phyloP scores from a whole-genome alignment of 176 grass and related monocot species.

The Melocanna baccifera region DNA sequence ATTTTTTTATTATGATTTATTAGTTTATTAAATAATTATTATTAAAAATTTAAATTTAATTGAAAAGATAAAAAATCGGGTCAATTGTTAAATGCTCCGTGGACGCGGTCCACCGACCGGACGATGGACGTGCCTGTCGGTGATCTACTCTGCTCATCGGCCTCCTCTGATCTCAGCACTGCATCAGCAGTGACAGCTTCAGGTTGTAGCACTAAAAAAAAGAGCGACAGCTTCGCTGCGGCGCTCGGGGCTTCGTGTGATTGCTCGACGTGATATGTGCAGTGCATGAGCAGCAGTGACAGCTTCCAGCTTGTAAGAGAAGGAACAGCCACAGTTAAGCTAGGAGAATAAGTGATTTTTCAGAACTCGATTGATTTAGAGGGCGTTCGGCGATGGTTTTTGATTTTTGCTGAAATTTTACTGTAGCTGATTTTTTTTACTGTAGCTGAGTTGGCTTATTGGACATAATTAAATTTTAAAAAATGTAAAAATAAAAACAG shows the following conservation, averaged over 20 bases:
- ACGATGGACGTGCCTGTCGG: neutral
- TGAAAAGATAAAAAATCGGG: no score
- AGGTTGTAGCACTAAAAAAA: neutral
- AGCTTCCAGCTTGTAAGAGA: neutral
- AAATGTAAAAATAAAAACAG: no score
- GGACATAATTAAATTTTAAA: no score
- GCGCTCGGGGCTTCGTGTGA: neutral
- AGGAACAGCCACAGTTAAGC: neutral
- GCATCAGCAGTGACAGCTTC: slow-evolving; percentile 29
- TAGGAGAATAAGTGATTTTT: neutral
- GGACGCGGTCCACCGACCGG: neutral
- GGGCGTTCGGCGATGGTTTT: no score
- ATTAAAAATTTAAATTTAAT: no score
- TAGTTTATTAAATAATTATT: no score
- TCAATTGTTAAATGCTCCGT: neutral
- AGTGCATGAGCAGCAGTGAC: neutral
- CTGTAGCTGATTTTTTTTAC: no score
- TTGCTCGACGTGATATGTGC: neutral
- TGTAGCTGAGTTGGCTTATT: no score
- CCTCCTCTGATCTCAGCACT: neutral
- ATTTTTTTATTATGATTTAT: no score
- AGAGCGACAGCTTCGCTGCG: neutral
- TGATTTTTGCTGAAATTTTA: no score
- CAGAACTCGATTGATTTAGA: neutral
- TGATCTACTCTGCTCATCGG: neutral